Evolutionary conservation across 257 asterid species (phyloP), one percentile per base, ranked within the genome.

Genomic region (Penstemon davidsonii): DNA sequence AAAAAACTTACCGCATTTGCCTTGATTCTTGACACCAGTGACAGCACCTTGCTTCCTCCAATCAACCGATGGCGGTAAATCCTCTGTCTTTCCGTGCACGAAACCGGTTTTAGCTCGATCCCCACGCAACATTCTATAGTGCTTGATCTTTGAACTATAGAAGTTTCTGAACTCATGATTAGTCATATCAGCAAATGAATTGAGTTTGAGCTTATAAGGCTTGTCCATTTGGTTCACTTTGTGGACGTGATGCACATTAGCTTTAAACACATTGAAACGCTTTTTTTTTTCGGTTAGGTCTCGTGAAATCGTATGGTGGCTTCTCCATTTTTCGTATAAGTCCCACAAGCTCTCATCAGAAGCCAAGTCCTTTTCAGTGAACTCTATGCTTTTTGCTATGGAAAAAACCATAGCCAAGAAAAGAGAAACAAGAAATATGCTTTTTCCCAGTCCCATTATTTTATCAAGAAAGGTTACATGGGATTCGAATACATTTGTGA

Each of bases 41-140:
- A 89, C 96, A 42, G 95, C 92, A 10, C 96, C 98, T 59, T 80
- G 82, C 76, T 83, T 80, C 63, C 96, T 83, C 96, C 98, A 92
- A 80, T 92, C 96, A 43, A 92, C 77, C 0, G 96, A 82, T 1
- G 81, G 71, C 0, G 96, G 96, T 63, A 86, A 61, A 75, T 81
- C 67, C 4, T 50, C 75, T 6, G 82, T 69, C 60, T 77, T 74
- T 40, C 49, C 84, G 41, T 92, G 80, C 88, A 82, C 76, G 77
- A 87, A 89, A 6, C 82, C 82, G 0, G 96, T 87, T 62, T 18
- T 11, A 15, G 83, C 64, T 10, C 77, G 70, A 41, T 8, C 19
- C 2, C 96, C 96, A 5, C 58, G 87, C 13, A 89, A 75, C 92
- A 80, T 79, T 43, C 84, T 75, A 62, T 80, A 79, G 42, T 92